phyloP scores from a whole-genome alignment of 2,329 filamentous ascomycete species.

The Raffaelea ambrosiae region DNA sequence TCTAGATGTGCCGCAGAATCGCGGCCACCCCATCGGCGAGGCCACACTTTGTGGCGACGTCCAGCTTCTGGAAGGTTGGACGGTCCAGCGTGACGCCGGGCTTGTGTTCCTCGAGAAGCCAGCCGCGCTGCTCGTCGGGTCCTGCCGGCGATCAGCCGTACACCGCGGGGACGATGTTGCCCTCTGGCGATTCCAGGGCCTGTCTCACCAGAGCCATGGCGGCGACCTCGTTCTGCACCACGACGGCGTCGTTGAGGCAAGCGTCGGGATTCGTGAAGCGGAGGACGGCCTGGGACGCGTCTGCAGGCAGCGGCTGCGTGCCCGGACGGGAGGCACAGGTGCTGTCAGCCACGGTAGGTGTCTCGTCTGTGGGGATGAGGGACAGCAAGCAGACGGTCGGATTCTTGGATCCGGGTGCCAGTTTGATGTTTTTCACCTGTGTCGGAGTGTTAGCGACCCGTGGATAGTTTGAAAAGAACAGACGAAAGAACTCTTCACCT shows the following conservation, averaged over 20 bases:
- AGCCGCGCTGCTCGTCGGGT: slow-evolving; percentile 1
- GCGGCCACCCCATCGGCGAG: slow-evolving; percentile 21
- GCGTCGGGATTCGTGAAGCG: slow-evolving; percentile 23
- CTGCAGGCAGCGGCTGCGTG: slow-evolving; percentile 13
- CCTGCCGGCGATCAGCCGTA: slow-evolving; percentile 22
- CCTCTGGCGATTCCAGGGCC: too few species aligned
- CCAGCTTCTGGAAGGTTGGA: slow-evolving; percentile 17
- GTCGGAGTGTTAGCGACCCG: too few species aligned
- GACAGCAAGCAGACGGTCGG: too few species aligned
- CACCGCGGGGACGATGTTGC: slow-evolving; percentile 15
- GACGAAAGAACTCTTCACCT: too few species aligned
- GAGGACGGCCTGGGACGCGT: slow-evolving; percentile 19
- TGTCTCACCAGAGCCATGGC: slow-evolving; percentile 20
- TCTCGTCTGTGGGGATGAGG: too few species aligned
- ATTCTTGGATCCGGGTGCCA: too few species aligned
- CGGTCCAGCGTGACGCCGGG: neutral
- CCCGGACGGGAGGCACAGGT: too few species aligned
- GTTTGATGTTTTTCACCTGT: too few species aligned
- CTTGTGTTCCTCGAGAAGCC: slow-evolving; percentile 19
- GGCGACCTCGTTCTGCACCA: slow-evolving; percentile 24
- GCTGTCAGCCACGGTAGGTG: too few species aligned
- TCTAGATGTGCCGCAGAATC: slow-evolving; percentile 22
- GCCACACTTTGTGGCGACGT: slow-evolving; percentile 17
- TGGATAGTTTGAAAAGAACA: too few species aligned
- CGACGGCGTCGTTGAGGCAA: slow-evolving; percentile 17